Evolutionary conservation across 2,329 filamentous ascomycete genomes (phyloP).

Genomic region (Fusarium torulosum): DNA sequence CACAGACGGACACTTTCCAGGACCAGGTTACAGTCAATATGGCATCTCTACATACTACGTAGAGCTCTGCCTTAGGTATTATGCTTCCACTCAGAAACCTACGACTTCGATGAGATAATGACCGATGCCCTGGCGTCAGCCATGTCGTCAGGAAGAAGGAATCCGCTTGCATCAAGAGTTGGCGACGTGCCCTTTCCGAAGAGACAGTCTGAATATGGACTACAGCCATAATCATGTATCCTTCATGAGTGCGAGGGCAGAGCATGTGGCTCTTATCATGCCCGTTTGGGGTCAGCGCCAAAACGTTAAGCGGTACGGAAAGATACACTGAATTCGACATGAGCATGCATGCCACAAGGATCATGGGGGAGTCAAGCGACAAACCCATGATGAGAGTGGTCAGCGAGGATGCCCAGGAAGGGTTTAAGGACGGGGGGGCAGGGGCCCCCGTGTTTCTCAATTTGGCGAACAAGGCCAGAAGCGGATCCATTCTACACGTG

Average conservation of each 20-base stretch:
- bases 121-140: slow-evolving; percentile 5
- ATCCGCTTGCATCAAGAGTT: not conserved
- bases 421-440: slow-evolving; percentile 32
- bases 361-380: slow-evolving; percentile 23
- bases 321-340: slow-evolving; percentile 22
- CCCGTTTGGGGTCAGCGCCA: slow-evolving; percentile 1
- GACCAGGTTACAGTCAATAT: not conserved
- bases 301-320: slow-evolving; percentile 17
- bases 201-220: not conserved
- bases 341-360: slow-evolving; percentile 17
- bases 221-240: not conserved
- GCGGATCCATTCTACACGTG: slow-evolving; percentile 47
- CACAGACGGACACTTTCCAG: no score
- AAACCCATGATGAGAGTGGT: slow-evolving; percentile 25
- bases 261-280: slow-evolving; percentile 1
- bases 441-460: slow-evolving; percentile 41
- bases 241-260: not conserved
- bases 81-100: not conserved
- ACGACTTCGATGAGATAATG: not conserved
- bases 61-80: not conserved
- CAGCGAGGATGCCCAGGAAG: slow-evolving; percentile 28
- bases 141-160: slow-evolving; percentile 24
- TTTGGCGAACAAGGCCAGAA: slow-evolving; percentile 42
- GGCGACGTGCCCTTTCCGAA: not conserved
- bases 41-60: not conserved